A percentile compares a stretch with the other conserved stretches of the same genome.
Conservation (phyloP, 345 rosid species). For the Tarenaya hassleriana region DNA sequence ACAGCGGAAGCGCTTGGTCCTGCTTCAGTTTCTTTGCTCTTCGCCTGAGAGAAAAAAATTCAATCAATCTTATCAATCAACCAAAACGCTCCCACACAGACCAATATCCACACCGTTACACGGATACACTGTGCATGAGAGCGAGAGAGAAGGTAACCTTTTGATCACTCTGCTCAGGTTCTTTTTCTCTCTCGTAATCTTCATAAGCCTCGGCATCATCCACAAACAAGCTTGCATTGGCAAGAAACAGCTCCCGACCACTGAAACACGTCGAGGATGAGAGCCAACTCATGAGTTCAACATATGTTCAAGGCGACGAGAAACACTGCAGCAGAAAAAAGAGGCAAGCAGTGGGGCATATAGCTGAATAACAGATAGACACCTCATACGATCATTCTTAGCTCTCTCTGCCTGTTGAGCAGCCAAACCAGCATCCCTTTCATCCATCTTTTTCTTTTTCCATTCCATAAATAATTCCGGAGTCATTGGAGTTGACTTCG, state of each 20-base stretch:
- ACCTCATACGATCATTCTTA: conserved; percentile 99
- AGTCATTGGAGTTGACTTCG: conserved; percentile 71
- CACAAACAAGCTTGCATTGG: conserved; percentile 86
- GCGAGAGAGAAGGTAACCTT: conserved; percentile 28
- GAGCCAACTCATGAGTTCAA: conserved; percentile 16
- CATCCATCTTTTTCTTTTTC: conserved; percentile 79
- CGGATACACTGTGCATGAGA: too few relatives aligned
- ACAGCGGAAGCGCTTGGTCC: conserved; percentile 29
- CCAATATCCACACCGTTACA: too few relatives aligned
- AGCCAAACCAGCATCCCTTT: conserved; percentile 78
- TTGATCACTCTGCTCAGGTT: conserved; percentile 40
- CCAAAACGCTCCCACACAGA: too few relatives aligned
- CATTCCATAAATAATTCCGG: conserved; percentile 84
- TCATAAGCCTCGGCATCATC: conserved; percentile 95
- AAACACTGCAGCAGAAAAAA: conserved; percentile 1
- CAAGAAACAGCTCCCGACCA: conserved; percentile 93
- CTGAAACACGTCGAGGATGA: conserved; percentile 38
- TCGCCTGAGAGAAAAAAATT: conserved; percentile 19
- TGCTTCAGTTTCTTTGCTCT: conserved; percentile 29
- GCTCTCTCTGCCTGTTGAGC: conserved; percentile 86
- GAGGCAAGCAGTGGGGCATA: background rate
- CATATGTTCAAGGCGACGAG: conserved; percentile 10
- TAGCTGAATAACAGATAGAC: conserved; percentile 5
- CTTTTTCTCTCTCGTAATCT: conserved; percentile 71
- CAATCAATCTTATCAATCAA: background rate